Evolutionary conservation across 192 early-diverging fungal species (phyloP).

Genomic region (Pecoramyces ruminantium): DNA sequence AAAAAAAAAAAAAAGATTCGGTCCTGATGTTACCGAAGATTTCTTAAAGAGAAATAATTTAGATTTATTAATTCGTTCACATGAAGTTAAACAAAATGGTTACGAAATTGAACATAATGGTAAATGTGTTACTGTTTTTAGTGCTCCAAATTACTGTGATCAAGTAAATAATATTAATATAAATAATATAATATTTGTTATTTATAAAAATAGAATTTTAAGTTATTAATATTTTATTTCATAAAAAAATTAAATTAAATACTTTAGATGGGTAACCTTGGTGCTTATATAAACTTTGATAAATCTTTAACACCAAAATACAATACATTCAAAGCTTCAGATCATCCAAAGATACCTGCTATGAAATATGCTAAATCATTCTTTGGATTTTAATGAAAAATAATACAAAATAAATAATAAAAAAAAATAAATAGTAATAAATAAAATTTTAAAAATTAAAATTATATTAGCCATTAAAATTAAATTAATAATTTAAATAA

Average conservation of each 20-base stretch:
- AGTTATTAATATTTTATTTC: too few species aligned
- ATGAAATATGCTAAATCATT: not conserved
- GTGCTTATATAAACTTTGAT: not conserved
- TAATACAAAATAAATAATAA: too few species aligned
- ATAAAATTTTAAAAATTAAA: too few species aligned
- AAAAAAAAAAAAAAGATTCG: conserved; percentile 29
- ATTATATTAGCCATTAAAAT: too few species aligned
- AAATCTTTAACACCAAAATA: not conserved
- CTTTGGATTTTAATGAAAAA: not conserved
- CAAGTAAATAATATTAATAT: not conserved
- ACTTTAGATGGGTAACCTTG: not conserved
- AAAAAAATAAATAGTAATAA: too few species aligned
- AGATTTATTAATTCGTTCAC: conserved; percentile 81
- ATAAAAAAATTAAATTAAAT: too few species aligned
- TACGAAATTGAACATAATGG: conserved; percentile 90
- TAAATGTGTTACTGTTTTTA: conserved; percentile 93
- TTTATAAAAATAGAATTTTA: too few species aligned
- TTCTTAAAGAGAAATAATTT: conserved; percentile 75
- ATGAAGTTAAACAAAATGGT: conserved; percentile 95
- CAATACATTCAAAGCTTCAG: not conserved
- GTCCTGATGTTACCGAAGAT: conserved; percentile 86
- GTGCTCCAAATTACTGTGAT: conserved; percentile 94
- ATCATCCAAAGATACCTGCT: not conserved
- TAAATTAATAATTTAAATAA: too few species aligned
- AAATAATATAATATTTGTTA: too few species aligned